Percentiles rank a stretch among this genome's conserved stretches.
Evolutionary conservation across 257 asterid genomes (phyloP).

Genomic region (Lycium barbarum): DNA sequence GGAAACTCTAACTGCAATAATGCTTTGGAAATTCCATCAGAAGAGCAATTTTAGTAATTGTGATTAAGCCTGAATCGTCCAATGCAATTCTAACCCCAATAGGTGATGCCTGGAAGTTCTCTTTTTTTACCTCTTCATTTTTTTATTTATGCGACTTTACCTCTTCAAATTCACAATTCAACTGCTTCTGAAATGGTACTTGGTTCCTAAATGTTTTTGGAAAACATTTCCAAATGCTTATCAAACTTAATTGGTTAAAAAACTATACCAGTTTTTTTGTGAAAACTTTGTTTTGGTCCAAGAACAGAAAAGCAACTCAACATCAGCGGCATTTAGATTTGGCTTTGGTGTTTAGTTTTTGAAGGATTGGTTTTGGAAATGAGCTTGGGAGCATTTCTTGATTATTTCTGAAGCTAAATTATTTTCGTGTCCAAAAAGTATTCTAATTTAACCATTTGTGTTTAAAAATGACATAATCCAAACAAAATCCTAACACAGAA

Average conservation of each 20-base stretch:
- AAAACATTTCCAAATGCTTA: neutral
- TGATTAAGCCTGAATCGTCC: neutral
- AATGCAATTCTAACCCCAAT: neutral
- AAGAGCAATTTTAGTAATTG: conserved; percentile 1
- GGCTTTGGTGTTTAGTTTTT: neutral
- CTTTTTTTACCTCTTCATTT: neutral
- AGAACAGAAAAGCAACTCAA: neutral
- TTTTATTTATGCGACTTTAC: neutral
- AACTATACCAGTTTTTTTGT: neutral
- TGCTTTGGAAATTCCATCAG: neutral
- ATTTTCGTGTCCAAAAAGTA: neutral
- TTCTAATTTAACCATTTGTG: neutral
- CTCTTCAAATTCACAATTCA: conserved; percentile 16
- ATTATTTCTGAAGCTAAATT: conserved; percentile 20
- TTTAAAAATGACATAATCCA: neutral
- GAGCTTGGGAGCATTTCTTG: conserved; percentile 15
- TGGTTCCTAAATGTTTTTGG: neutral
- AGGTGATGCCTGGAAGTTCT: neutral
- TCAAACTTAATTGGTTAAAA: neutral
- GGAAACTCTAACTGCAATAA: neutral
- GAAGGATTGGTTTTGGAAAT: neutral
- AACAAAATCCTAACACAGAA: neutral
- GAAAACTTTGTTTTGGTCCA: conserved; percentile 23
- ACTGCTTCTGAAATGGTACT: neutral
- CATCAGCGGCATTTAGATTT: neutral